Evolutionary conservation across 441 rosid species (phyloP), one percentile per base, ranked within the genome.

Genomic region (Hypseocharis bilobata): DNA sequence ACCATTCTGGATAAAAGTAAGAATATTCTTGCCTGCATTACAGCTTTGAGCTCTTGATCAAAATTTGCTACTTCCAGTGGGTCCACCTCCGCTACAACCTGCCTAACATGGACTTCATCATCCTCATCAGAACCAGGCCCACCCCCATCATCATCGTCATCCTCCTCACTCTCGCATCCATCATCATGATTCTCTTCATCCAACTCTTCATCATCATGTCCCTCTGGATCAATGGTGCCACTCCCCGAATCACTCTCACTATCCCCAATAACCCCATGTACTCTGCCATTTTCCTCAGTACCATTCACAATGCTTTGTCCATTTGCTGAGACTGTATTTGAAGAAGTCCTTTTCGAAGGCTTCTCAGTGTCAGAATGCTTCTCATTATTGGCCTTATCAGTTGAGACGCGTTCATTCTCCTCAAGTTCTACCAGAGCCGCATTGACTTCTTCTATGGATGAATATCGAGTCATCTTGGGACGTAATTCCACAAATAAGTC

Each of bases 401-500:
- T 70, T 27, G 83, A 63, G 71, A 81, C 80, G 45, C 76, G 85
- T 40, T 91, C 96, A 64, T 81, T 92, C 79, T 87, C 96, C 77
- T 91, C 96, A 10, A 82, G 89, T 74, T 88, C 92, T 62, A 82
- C 14, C 25, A 86, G 78, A 49, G 99, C 98, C 23, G 88, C 80
- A 79, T 83, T 86, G 63, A 84, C 94, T 77, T 94, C 97, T 72
- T 94, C 97, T 61, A 83, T 73, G 70, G 94, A 86, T 45, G 82
- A 68, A 60, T 83, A 83, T 60, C 96, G 89, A 47, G 70, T 89
- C 88, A 89, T 88, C 70, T 82, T 88, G 73, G 98, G 90, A 67
- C 98, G 92, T 65, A 94, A 74, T 16, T 85, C 96, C 0, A 88
- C 96, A 80, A 91, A 91, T 54, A 94, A 78, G 83, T 94, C 99